A percentile compares a stretch with the other conserved stretches of the same genome.
These are phyloP conservation scores for Populus hybrid DNA, from an alignment of 441 rosid genomes.

Conservation along the genomic window DNA sequence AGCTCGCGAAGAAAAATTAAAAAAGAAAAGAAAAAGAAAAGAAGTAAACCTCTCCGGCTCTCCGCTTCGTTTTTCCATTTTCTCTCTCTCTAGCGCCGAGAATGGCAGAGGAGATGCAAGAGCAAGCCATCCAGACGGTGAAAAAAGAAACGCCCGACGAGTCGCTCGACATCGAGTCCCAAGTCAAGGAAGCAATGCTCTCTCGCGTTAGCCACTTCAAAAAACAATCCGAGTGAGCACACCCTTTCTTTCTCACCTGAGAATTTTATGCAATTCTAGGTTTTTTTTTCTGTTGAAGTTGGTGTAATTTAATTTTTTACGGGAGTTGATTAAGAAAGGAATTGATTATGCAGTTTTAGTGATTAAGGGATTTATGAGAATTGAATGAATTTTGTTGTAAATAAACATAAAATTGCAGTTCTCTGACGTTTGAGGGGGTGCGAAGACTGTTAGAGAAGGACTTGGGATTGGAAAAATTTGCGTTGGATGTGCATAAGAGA, in stretches of 20 bases:
- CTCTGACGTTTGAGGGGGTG: slow-evolving; percentile 76
- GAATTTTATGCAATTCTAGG: neutral
- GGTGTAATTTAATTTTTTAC: neutral
- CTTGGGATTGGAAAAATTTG: slow-evolving; percentile 51
- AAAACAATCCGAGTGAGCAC: slow-evolving; percentile 56
- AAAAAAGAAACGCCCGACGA: neutral
- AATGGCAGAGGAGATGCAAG: slow-evolving; percentile 33
- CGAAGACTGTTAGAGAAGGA: slow-evolving; percentile 83
- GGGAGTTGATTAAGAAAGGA: neutral
- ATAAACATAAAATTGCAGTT: slow-evolving; percentile 36
- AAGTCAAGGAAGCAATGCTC: slow-evolving; percentile 62
- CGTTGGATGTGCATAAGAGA: slow-evolving; percentile 73
- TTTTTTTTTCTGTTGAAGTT: neutral
- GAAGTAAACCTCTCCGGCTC: neutral
- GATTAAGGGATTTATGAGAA: neutral
- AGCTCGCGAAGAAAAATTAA: neutral
- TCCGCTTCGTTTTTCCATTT: neutral
- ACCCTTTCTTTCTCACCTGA: slow-evolving; percentile 13
- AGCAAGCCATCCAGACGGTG: neutral
- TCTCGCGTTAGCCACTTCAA: slow-evolving; percentile 65
- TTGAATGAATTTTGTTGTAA: neutral
- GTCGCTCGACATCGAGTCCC: slow-evolving; percentile 41
- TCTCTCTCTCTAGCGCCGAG: neutral
- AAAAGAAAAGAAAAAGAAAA: no score
- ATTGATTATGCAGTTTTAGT: neutral